phyloP scores from a whole-genome alignment of 225 moss, liverwort and hornwort genomes.

The Takakia lepidozioides region DNA sequence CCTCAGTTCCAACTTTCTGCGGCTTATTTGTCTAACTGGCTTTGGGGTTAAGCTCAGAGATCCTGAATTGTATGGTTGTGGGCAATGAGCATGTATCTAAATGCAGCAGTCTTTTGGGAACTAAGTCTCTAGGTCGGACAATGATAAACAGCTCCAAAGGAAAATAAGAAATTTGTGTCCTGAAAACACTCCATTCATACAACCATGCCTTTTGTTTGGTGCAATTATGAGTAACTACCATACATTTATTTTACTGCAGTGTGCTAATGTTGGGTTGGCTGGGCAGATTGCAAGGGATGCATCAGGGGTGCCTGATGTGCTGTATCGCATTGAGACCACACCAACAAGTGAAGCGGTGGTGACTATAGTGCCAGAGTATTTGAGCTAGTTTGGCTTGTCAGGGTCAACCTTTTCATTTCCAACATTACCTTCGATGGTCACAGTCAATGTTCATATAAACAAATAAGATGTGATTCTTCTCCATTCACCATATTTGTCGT shows the following conservation, averaged over 20 bases:
- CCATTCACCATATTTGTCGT: no score
- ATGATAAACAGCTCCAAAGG: not conserved
- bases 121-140: no score
- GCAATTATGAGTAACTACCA: not conserved
- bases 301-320: constrained; percentile 65
- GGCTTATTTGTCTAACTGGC: no score
- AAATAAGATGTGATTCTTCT: no score
- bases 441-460: no score
- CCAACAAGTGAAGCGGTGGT: constrained; percentile 28
- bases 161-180: not conserved
- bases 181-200: not conserved
- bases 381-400: constrained; percentile 18
- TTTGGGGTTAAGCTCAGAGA: no score
- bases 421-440: no score
- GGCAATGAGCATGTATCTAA: no score
- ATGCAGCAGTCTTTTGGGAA: no score
- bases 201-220: not conserved
- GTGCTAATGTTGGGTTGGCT: constrained; percentile 1
- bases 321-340: constrained; percentile 39
- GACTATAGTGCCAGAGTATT: constrained; percentile 46
- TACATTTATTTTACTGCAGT: not conserved
- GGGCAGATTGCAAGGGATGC: constrained; percentile 82
- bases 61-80: no score
- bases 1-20: no score
- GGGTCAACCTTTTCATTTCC: not conserved